Conservation (phyloP, 1,284 basidiomycete species). For the Anthracocystis panici-leucophaei region DNA sequence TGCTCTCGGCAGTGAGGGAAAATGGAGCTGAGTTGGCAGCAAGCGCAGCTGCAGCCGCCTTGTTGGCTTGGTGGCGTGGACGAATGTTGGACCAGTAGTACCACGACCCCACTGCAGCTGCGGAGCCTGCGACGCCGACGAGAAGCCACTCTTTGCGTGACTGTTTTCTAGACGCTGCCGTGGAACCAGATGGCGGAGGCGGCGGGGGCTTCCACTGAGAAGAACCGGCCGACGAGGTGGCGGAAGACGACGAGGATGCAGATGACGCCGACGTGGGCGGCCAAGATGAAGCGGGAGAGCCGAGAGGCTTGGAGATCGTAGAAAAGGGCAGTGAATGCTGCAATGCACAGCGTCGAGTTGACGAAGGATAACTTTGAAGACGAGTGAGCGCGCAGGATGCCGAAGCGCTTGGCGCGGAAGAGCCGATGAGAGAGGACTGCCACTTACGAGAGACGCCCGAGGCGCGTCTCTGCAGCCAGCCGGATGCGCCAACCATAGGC, state of each 20-base stretch:
- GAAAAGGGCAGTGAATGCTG: slow-evolving; percentile 15
- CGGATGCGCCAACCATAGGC: slow-evolving; percentile 36
- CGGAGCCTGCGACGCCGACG: slow-evolving; percentile 65
- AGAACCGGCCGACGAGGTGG: slow-evolving; percentile 18
- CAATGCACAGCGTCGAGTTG: slow-evolving; percentile 3
- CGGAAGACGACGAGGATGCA: slow-evolving; percentile 31
- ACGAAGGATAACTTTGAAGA: not conserved
- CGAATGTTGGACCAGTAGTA: slow-evolving; percentile 66
- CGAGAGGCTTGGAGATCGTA: slow-evolving; percentile 13
- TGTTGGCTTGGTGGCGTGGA: slow-evolving; percentile 44
- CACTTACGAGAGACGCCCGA: slow-evolving; percentile 36
- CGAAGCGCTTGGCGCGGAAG: slow-evolving; percentile 8
- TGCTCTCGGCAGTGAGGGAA: slow-evolving; percentile 47
- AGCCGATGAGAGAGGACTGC: slow-evolving; percentile 12
- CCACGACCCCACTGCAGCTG: slow-evolving; percentile 65
- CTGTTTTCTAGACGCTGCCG: slow-evolving; percentile 57
- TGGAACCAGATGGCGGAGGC: slow-evolving; percentile 38
- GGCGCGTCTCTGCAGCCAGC: slow-evolving; percentile 29
- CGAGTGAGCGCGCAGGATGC: slow-evolving; percentile 14
- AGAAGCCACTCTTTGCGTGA: slow-evolving; percentile 65
- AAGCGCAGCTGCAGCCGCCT: slow-evolving; percentile 29
- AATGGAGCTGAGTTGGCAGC: slow-evolving; percentile 47
- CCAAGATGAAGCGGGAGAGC: slow-evolving; percentile 23
- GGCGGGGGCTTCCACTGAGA: slow-evolving; percentile 50
- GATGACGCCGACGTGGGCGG: slow-evolving; percentile 18